Evolutionary conservation across 352 stramenopile species (phyloP).

Genomic region (Phytopythium boreale): DNA sequence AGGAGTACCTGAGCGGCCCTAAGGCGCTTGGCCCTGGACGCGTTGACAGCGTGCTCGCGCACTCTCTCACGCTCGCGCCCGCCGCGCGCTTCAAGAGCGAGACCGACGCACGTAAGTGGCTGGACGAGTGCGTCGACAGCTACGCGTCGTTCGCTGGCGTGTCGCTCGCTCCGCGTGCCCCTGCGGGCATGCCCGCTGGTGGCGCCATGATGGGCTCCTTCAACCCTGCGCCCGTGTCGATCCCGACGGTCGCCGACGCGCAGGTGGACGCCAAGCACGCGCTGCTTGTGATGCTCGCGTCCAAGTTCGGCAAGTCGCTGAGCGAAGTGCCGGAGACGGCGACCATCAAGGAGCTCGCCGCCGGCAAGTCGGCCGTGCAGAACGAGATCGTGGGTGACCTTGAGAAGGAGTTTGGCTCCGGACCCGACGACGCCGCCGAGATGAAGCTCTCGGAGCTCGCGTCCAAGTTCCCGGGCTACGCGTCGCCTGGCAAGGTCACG

Average conservation of each 20-base stretch:
- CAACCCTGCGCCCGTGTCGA: conserved; percentile 33
- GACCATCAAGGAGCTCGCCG: conserved; percentile 78
- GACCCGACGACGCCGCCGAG: conserved; percentile 70
- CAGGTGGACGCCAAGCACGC: conserved; percentile 73
- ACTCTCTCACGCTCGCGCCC: conserved; percentile 60
- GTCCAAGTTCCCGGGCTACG: conserved; percentile 63
- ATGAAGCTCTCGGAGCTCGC: conserved; percentile 74
- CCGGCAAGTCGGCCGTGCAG: conserved; percentile 84
- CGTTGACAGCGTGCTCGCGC: conserved; percentile 73
- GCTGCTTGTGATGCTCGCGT: conserved; percentile 67
- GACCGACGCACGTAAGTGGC: conserved; percentile 70
- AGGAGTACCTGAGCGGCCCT: conserved; percentile 52
- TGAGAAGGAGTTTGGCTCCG: conserved; percentile 84
- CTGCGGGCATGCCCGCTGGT: conserved; percentile 10
- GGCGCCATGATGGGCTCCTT: conserved; percentile 36
- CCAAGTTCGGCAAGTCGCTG: conserved; percentile 76
- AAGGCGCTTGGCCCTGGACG: conserved; percentile 67
- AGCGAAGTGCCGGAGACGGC: conserved; percentile 53
- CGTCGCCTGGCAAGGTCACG: conserved; percentile 69
- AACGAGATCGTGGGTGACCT: conserved; percentile 88
- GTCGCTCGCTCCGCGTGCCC: conserved; percentile 33
- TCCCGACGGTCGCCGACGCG: conserved; percentile 58
- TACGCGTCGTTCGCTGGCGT: conserved; percentile 79
- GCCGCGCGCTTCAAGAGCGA: conserved; percentile 70
- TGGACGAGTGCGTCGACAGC: conserved; percentile 64